Evolutionary conservation across 225 moss, liverwort and hornwort species (phyloP).

Genomic region (Bryum argenteum): DNA sequence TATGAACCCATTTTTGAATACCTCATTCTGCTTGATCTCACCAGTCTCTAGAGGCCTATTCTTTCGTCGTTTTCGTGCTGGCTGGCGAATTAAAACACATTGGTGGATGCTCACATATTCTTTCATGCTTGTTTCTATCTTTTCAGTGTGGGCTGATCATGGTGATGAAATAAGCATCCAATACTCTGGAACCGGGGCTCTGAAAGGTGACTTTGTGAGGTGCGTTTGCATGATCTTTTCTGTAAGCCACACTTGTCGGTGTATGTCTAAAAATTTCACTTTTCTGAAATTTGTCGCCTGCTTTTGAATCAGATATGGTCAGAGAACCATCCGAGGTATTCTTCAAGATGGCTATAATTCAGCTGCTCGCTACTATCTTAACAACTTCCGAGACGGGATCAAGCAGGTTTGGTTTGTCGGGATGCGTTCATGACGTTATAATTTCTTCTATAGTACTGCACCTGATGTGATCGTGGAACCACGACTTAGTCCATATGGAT

Average conservation of each 20-base stretch:
- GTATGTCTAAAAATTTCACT: neutral
- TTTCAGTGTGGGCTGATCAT: constrained; percentile 98
- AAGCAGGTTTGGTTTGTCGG: constrained; percentile 62
- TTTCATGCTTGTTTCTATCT: constrained; percentile 14
- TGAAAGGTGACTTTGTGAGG: constrained; percentile 99
- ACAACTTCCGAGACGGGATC: constrained; percentile 93
- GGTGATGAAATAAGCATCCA: constrained; percentile 97
- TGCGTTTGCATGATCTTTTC: constrained; percentile 23
- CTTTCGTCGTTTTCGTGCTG: constrained; percentile 4
- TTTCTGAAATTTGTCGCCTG: constrained; percentile 5
- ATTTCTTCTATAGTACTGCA: neutral
- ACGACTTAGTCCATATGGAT: neutral
- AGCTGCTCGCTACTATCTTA: constrained; percentile 88
- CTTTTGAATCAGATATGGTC: constrained; percentile 70
- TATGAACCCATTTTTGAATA: constrained; percentile 31
- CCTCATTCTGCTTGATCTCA: neutral
- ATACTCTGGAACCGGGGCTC: constrained; percentile 90
- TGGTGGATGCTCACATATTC: constrained; percentile 17
- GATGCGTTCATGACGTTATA: neutral
- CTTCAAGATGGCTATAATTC: constrained; percentile 89
- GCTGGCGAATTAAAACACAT: neutral
- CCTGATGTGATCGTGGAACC: neutral
- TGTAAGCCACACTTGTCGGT: neutral
- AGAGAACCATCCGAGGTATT: constrained; percentile 80
- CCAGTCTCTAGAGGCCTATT: neutral